Evolutionary conservation across 169 alveolate genomes (phyloP).

Genomic region (Neospora caninum): DNA sequence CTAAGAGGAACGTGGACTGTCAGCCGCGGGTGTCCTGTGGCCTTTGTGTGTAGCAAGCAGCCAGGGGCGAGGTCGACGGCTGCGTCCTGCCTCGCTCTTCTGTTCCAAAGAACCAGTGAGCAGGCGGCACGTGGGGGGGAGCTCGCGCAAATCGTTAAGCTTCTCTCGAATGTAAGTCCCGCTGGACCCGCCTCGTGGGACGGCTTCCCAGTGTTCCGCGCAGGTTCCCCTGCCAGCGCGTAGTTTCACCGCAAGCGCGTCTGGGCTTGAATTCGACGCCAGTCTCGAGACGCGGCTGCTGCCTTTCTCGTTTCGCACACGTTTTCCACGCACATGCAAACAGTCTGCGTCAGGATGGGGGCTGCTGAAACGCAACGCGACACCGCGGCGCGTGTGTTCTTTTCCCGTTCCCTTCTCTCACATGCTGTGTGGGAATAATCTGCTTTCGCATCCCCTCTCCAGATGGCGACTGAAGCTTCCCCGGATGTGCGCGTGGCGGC

Average conservation of each 20-base stretch:
- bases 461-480: constrained; percentile 40
- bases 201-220: no score
- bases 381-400: no score
- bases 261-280: no score
- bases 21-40: neutral
- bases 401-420: no score
- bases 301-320: no score
- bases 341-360: no score
- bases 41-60: neutral
- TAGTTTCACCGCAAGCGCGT: no score
- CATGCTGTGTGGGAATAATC: neutral
- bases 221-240: no score
- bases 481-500: constrained; percentile 23
- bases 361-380: no score
- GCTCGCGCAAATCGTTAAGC: neutral
- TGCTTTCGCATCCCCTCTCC: neutral
- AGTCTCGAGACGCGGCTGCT: no score
- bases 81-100: constrained; percentile 13
- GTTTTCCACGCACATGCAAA: no score
- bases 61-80: constrained; percentile 2
- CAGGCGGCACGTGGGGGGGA: neutral
- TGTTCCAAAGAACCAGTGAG: neutral
- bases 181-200: no score
- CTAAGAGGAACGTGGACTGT: neutral
- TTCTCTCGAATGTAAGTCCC: constrained; percentile 5